phyloP scores from a whole-genome alignment of 306 rosid genomes.

The Corylus americana region DNA sequence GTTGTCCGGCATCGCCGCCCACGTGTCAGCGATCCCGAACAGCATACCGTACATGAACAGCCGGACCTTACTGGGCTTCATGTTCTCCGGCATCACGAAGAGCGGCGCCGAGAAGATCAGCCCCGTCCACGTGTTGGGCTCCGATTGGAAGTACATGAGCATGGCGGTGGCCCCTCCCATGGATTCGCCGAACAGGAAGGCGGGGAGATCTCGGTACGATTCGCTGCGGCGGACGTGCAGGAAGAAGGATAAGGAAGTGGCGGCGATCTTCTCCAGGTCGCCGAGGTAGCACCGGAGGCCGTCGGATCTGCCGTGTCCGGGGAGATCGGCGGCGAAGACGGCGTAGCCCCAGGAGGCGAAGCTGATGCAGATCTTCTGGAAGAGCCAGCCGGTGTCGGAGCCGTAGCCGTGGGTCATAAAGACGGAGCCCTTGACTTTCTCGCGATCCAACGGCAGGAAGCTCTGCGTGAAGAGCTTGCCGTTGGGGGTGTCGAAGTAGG shows the following conservation, averaged over 20 bases:
- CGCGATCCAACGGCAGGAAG: constrained; percentile 58
- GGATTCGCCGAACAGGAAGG: constrained; percentile 93
- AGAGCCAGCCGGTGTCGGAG: constrained; percentile 97
- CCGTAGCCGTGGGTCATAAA: constrained; percentile 96
- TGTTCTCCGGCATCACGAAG: constrained; percentile 86
- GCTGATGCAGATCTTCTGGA: constrained; percentile 82
- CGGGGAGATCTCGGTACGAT: constrained; percentile 55
- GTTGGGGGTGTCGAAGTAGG: constrained; percentile 66
- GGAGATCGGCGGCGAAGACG: constrained; percentile 90
- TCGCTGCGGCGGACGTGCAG: constrained; percentile 58
- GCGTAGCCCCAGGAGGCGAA: constrained; percentile 91
- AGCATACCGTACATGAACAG: constrained; percentile 70
- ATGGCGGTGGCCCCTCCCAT: constrained; percentile 80
- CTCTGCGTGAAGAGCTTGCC: constrained; percentile 78
- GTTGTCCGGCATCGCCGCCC: constrained; percentile 95
- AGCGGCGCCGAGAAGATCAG: constrained; percentile 88
- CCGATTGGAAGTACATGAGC: constrained; percentile 81
- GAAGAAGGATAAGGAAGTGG: constrained; percentile 72
- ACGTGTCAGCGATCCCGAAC: constrained; percentile 87
- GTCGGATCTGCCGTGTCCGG: constrained; percentile 92
- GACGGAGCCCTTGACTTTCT: constrained; percentile 62
- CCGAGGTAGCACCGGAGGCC: constrained; percentile 92
- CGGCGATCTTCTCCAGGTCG: constrained; percentile 74
- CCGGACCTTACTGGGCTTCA: constrained; percentile 72
- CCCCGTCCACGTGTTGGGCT: constrained; percentile 81